Percentiles rank a stretch among this genome's conserved stretches.
Evolutionary conservation across 2,329 filamentous ascomycete genomes (phyloP).

Genomic region (Botrytis fragariae): DNA sequence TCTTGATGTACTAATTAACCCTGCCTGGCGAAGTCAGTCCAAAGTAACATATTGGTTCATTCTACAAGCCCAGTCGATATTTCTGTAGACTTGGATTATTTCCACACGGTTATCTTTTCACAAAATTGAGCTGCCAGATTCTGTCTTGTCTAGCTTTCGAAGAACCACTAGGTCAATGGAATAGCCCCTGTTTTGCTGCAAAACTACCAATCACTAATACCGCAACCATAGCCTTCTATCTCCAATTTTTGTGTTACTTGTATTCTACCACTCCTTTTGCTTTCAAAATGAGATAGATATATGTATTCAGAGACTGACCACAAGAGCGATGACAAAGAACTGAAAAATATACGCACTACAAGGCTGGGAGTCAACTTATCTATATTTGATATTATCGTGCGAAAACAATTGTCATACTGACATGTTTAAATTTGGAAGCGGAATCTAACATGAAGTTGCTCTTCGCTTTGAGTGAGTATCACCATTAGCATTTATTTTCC

Average conservation of each 20-base stretch:
- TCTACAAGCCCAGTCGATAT: neutral
- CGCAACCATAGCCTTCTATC: neutral
- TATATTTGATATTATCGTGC: neutral
- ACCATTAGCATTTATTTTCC: neutral
- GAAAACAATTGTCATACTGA: neutral
- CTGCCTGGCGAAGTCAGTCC: accelerated
- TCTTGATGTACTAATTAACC: neutral
- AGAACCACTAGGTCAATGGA: neutral
- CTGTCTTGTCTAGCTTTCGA: neutral
- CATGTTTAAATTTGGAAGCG: neutral
- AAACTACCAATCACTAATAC: neutral
- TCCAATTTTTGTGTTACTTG: neutral
- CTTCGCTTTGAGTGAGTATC: neutral
- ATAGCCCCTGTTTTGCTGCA: neutral
- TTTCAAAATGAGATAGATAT: neutral
- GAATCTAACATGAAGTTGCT: neutral
- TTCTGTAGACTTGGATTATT: neutral
- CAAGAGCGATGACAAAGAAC: neutral
- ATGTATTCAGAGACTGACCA: neutral
- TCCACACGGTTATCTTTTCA: neutral
- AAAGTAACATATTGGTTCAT: neutral
- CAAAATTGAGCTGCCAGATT: neutral
- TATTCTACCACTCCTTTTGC: neutral
- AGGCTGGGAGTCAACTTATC: neutral
- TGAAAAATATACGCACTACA: neutral